Base-by-base conservation (phyloP, 371 early-diverging fungal species). In the Lichtheimia ornata region DNA sequence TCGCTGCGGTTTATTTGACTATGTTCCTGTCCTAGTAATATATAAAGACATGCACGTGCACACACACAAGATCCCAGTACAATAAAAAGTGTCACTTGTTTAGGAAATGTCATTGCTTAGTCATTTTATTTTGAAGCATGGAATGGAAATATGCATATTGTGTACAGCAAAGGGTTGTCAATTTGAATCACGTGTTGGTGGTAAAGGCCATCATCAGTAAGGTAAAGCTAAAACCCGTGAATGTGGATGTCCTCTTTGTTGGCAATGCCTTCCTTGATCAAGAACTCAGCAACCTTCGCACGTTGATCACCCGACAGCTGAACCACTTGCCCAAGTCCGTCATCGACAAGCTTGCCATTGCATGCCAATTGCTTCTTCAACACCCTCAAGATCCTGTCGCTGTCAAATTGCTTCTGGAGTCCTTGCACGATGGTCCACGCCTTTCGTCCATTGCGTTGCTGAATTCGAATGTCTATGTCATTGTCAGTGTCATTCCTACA, bases 291-390 rank as follows among this genome's bases (percentile, higher is more conserved):
- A 65, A 97, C 88, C 76, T 95, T 95, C 47, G 73, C 54, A 59
- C 98, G 89, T 67, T 99, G 98, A 82, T 98, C 97, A 56, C 98
- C 98, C 49, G 93, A 89, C 22, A 99, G 86, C 77, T 97, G 97
- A 70, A 98, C 88, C 52, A 97, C 88, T 66, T 92, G 78, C 25
- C 95, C 96, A 47, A 88, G 94, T 71, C 94, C 91, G 82, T 97
- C 95, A 52, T 92, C 87, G 18, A 95, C 91, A 47, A 98, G 77
- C 18, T 86, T 95, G 22, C 99, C 99, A 84, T 94, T 97, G 83
- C 98, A 98, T 53, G 96, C 97, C 72, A 97, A 97, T 52, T 91
- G 89, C 82, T 95, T 96, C 83, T 96, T 98, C 75, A 99, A 94
- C 35, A 87, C 88, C 77, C 96, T 98, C 65, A 98, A 77, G 62